Evolutionary conservation across 306 rosid species (phyloP), one percentile per base, ranked within the genome.

Genomic region (Mimosa pudica): DNA sequence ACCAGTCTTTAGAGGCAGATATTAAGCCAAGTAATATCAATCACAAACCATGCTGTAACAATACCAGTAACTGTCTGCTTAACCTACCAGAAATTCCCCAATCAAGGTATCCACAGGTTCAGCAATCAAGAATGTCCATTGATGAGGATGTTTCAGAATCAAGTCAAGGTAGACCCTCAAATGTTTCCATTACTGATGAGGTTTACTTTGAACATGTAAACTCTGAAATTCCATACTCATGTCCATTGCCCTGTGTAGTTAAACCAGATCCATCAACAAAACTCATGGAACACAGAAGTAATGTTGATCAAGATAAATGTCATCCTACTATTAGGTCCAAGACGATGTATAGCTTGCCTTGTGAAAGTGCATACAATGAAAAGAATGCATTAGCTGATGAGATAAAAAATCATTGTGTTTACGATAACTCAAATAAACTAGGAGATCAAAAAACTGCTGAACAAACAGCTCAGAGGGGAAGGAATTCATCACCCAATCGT

Each of bases 401-500:
- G 70, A 86, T 68, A 33, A 62, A 70, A 55, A 75, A 79, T 76
- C 80, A 75, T 48, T 63, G 79, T 84, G 78, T 55, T 67, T 77
- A 77, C 76, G 68, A 82, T 68, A 65, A 79, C 42, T 35, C 82
- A 72, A 82, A 52, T 7, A 84, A 80, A 68, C 61, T 83, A 70
- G 62, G 42, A 18, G 89, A 83, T 81, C 89, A 88, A 81, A 92
- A 91, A 84, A 80, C 87, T n/a, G 58, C 86, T 33, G 95, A 87
- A 74, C 80, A 82, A 84, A 72, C 83, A 70, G 70, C 80, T 70
- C 85, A 63, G 65, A 92, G 79, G 74, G 84, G 87, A 75, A 76
- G 86, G 82, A 83, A 84, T 73, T 74, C 90, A 64, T 92, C 93
- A 57, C 97, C 91, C 75, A 84, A 76, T 76, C 93, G 90, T 44